phyloP scores from a whole-genome alignment of 164 flowering plant genomes.

The Aristolochia californica region DNA sequence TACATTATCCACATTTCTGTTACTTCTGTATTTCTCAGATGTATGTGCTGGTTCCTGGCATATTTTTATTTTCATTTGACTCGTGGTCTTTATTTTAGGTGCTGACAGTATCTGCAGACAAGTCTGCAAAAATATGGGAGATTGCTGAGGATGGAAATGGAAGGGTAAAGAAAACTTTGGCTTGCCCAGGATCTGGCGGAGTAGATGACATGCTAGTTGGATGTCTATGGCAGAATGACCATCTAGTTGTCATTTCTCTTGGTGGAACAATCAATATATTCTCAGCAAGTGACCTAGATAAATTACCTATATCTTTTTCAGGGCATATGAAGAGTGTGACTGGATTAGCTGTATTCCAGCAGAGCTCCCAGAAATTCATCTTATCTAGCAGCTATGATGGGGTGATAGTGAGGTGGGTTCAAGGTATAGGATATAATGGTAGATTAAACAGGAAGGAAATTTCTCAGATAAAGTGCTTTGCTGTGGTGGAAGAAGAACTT shows the following conservation, averaged over 20 bases:
- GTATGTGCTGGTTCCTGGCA: neutral
- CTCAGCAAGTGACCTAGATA: slow-evolving; percentile 77
- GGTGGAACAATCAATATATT: slow-evolving; percentile 74
- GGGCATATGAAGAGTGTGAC: slow-evolving; percentile 85
- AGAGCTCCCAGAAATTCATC: slow-evolving; percentile 39
- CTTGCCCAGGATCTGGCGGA: slow-evolving; percentile 71
- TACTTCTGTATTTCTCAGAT: neutral
- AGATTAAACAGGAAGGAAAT: slow-evolving; percentile 65
- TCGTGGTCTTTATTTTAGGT: slow-evolving; percentile 32
- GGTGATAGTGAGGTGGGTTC: slow-evolving; percentile 75
- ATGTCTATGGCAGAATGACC: slow-evolving; percentile 88
- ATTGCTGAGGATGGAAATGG: slow-evolving; percentile 71
- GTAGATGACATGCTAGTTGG: slow-evolving; percentile 97
- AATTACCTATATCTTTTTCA: slow-evolving; percentile 50
- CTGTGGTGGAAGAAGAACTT: slow-evolving; percentile 67
- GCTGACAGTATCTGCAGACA: slow-evolving; percentile 94
- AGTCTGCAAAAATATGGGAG: slow-evolving; percentile 92
- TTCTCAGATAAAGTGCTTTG: slow-evolving; percentile 77
- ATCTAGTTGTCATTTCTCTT: slow-evolving; percentile 83
- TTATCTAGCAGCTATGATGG: slow-evolving; percentile 94
- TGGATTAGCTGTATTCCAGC: slow-evolving; percentile 46
- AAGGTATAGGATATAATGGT: slow-evolving; percentile 74
- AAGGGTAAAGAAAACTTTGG: slow-evolving; percentile 53
- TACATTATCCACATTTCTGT: neutral
- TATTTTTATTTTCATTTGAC: neutral